Conservation (phyloP, 352 stramenopile genomes). For the Halophytophthora batemanensis region DNA sequence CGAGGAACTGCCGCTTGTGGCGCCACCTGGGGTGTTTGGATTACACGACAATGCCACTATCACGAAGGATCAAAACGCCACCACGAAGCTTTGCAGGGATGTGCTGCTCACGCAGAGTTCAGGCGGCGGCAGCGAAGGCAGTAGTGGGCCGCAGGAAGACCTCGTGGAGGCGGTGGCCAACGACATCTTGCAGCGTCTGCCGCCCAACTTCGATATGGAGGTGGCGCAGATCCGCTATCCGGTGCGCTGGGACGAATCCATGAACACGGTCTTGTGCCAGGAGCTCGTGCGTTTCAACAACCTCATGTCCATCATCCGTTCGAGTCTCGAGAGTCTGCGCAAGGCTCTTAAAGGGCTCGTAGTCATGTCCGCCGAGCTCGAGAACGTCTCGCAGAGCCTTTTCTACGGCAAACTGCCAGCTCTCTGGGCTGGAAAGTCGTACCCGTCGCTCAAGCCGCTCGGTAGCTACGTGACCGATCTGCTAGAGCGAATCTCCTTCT, state of each 20-base stretch:
- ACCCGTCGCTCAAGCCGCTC: slow-evolving; percentile 92
- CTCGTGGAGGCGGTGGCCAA: slow-evolving; percentile 84
- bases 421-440: slow-evolving; percentile 89
- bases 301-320: slow-evolving; percentile 85
- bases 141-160: slow-evolving; percentile 82
- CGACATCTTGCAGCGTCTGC: slow-evolving; percentile 85
- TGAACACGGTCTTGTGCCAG: slow-evolving; percentile 94
- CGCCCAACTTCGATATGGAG: slow-evolving; percentile 92
- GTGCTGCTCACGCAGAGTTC: slow-evolving; percentile 91
- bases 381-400: slow-evolving; percentile 90
- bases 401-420: slow-evolving; percentile 92
- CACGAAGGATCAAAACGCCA: slow-evolving; percentile 94
- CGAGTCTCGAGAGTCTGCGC: slow-evolving; percentile 79
- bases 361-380: slow-evolving; percentile 92
- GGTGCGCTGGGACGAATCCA: slow-evolving; percentile 90
- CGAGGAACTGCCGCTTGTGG: slow-evolving; percentile 84
- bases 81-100: slow-evolving; percentile 90
- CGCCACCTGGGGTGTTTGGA: slow-evolving; percentile 90
- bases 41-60: slow-evolving; percentile 94
- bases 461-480: slow-evolving; percentile 90
- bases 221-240: slow-evolving; percentile 90
- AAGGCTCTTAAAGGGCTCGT: slow-evolving; percentile 92
- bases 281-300: slow-evolving; percentile 94
- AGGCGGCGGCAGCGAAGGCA: slow-evolving; percentile 54
- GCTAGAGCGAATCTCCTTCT: slow-evolving; percentile 89